Conservation (phyloP, 2,329 filamentous ascomycete genomes). For the Aspergillus pseudotamarii region DNA sequence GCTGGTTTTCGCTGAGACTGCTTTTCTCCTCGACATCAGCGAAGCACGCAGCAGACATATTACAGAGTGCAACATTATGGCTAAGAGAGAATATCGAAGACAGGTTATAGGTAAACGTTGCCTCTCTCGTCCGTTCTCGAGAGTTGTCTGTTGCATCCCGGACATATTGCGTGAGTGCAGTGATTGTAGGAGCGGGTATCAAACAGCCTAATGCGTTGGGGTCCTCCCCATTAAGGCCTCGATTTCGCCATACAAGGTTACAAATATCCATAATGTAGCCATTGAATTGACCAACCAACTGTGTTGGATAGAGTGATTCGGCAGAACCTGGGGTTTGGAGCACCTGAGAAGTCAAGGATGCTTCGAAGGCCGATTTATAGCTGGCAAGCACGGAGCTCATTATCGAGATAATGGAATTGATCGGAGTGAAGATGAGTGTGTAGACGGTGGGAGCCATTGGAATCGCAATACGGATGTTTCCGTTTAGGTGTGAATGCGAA, state of each 20-base stretch:
- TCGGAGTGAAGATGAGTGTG: slow-evolving; percentile 67
- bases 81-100: slow-evolving; percentile 51
- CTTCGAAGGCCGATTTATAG: slow-evolving; percentile 76
- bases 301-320: slow-evolving; percentile 55
- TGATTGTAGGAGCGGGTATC: slow-evolving; percentile 50
- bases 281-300: slow-evolving; percentile 73
- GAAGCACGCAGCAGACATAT: slow-evolving; percentile 52
- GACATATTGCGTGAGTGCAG: slow-evolving; percentile 46
- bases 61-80: slow-evolving; percentile 49
- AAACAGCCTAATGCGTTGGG: slow-evolving; percentile 61
- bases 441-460: slow-evolving; percentile 72
- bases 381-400: slow-evolving; percentile 69
- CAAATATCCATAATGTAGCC: slow-evolving; percentile 84
- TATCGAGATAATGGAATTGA: slow-evolving; percentile 66
- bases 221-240: slow-evolving; percentile 69
- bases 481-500: slow-evolving; percentile 54
- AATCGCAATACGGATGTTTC: slow-evolving; percentile 66
- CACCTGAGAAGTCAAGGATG: slow-evolving; percentile 51
- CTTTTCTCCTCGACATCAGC: slow-evolving; percentile 51
- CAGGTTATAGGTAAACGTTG: slow-evolving; percentile 39
- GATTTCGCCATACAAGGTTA: slow-evolving; percentile 78
- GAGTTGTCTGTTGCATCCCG: slow-evolving; percentile 39
- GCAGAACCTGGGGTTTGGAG: slow-evolving; percentile 36
- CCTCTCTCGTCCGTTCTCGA: slow-evolving; percentile 32
- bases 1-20: slow-evolving; percentile 23